Percentiles rank a stretch among this genome's conserved stretches.
Evolutionary conservation across 2,329 filamentous ascomycete genomes (phyloP).

Genomic region (Thermothelomyces thermophilus): DNA sequence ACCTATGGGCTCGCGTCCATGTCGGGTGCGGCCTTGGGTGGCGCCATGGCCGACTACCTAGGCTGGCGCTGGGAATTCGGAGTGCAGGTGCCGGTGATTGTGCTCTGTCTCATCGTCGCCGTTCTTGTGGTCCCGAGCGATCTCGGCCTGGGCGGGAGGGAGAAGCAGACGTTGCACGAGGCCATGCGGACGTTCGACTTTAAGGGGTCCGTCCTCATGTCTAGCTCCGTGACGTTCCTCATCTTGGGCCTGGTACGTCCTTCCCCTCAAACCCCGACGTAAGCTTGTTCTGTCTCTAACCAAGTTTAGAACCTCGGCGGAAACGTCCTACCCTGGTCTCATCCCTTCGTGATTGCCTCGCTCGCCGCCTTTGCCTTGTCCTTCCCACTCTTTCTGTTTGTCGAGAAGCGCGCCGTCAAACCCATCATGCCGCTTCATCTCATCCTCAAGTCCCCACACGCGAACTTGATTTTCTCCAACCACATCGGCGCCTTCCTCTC

Average conservation of each 20-base stretch:
- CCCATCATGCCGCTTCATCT: slow-evolving; percentile 57
- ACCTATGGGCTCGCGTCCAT: slow-evolving; percentile 47
- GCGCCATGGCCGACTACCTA: slow-evolving; percentile 60
- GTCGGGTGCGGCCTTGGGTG: slow-evolving; percentile 62
- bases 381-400: slow-evolving; percentile 46
- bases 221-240: slow-evolving; percentile 47
- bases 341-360: slow-evolving; percentile 50
- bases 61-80: slow-evolving; percentile 72
- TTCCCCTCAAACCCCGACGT: slow-evolving; percentile 14
- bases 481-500: slow-evolving; percentile 44
- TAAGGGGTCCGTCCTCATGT: slow-evolving; percentile 47
- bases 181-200: slow-evolving; percentile 53
- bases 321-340: slow-evolving; percentile 57
- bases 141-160: slow-evolving; percentile 43
- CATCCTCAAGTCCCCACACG: slow-evolving; percentile 43
- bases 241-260: slow-evolving; percentile 51
- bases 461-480: slow-evolving; percentile 53
- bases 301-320: slow-evolving; percentile 50
- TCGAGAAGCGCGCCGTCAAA: slow-evolving; percentile 43
- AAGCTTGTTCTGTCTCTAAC: neutral
- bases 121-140: slow-evolving; percentile 43
- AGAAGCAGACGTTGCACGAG: slow-evolving; percentile 38
- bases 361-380: slow-evolving; percentile 41
- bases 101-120: slow-evolving; percentile 41
- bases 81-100: slow-evolving; percentile 49